These are phyloP conservation scores for Diutina catenulata DNA, from an alignment of 1,139 yeast genomes.

Conservation along the genomic window DNA sequence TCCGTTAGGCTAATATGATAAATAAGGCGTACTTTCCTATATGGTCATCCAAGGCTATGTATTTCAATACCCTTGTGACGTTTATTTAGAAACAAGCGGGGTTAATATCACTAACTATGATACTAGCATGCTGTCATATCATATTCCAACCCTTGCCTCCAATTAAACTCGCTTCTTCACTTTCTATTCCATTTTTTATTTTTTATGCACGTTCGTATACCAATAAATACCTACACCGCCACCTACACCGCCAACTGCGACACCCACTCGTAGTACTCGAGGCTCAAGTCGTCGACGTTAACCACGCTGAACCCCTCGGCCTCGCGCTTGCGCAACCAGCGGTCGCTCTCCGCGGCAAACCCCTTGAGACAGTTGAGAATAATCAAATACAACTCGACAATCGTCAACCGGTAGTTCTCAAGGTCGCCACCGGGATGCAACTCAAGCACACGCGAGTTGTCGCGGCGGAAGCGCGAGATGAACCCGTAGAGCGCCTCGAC, in stretches of 20 bases:
- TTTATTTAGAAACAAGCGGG: background rate
- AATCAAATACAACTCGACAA: conserved; percentile 19
- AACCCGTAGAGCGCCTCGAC: conserved; percentile 33
- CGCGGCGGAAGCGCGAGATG: conserved; percentile 27
- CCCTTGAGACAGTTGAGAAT: conserved; percentile 9
- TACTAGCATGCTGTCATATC: background rate
- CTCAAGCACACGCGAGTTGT: conserved; percentile 11
- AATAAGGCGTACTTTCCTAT: too few species aligned
- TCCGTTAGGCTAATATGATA: too few species aligned
- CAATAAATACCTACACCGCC: too few species aligned
- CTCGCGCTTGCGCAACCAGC: background rate
- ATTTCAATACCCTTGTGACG: background rate
- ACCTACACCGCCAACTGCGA: background rate
- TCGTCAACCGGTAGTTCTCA: conserved; percentile 25
- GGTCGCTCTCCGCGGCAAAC: background rate
- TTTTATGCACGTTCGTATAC: background rate
- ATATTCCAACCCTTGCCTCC: background rate
- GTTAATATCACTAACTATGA: background rate
- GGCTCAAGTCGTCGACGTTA: background rate
- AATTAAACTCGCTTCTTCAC: background rate
- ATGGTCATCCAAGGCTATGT: too few species aligned
- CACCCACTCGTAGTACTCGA: conserved; percentile 1
- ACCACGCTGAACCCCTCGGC: background rate
- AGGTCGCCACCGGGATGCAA: conserved; percentile 12
- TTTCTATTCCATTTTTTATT: background rate